Base-by-base conservation (phyloP, 176 grass and related monocot genomes). In the Secale cereale region DNA sequence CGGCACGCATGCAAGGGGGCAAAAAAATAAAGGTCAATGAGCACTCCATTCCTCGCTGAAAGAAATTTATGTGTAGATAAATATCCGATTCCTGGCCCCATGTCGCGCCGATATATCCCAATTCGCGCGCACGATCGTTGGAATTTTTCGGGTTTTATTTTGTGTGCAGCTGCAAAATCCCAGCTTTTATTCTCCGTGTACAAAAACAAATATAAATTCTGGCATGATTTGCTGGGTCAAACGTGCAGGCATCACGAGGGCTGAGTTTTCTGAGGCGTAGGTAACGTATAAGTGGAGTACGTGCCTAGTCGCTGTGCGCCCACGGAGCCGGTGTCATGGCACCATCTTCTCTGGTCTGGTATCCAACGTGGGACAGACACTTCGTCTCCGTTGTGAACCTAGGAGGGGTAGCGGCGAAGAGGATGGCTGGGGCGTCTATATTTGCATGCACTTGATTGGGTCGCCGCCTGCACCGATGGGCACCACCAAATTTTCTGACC, bases 41-140 rank as follows among this genome's bases (percentile, higher is more conserved):
- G 54, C 3, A 46, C 70, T 74, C 70, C 39, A 74, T 74, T 74
- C 40, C 40, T 48, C 40, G 9, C 70, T 13, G 45, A 74, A 46
- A 25, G 3, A 43, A 9, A 45, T n/a, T n/a, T 3, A 5, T 8
- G 22, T 56, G 48, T 56, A 22, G 15, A 74, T 28, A 48, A 8
- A 28, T 65, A 79, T 84, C 40, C 81, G 67, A 57, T 59, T 65
- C 65, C 76, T 89, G 8, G 4, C 35, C 77, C 65, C 45, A 66
- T 31, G 59, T 10, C 8, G 70, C 63, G 23, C 68, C 62, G 23
- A 28, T 16, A 46, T 66, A 17, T 61, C 62, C 37, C 50, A 62
- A 62, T 23, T 29, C 54, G 8, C 25, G 23, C 31, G 81, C 66
- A 67, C 72, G 57, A 87, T 30, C 69, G 4, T 28, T 1, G 17